Evolutionary conservation across 2,329 filamentous ascomycete species (phyloP).

Genomic region (Pyrenochaeta sp.): DNA sequence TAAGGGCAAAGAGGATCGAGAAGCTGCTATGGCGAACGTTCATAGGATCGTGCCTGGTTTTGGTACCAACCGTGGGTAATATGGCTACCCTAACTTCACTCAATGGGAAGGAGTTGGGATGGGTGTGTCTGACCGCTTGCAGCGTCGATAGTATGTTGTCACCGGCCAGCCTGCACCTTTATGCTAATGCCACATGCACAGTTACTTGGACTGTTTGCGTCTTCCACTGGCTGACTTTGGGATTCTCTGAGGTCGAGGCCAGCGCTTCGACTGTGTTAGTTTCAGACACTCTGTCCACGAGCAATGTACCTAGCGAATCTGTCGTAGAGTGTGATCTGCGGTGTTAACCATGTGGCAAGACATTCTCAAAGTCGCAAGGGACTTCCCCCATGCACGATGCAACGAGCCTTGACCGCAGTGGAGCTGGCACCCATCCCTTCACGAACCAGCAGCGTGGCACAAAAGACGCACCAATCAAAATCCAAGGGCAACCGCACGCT

Average conservation of each 20-base stretch:
- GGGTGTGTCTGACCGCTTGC: conserved; percentile 51
- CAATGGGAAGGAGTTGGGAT: conserved; percentile 48
- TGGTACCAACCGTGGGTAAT: conserved; percentile 52
- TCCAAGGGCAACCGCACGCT: background rate
- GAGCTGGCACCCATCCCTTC: background rate
- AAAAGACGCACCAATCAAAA: background rate
- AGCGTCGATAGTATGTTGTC: conserved; percentile 49
- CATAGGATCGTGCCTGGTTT: conserved; percentile 46
- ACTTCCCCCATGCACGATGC: background rate
- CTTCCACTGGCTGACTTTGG: conserved; percentile 48
- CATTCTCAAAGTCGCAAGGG: background rate
- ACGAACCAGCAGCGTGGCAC: background rate
- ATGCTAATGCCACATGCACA: conserved; percentile 14
- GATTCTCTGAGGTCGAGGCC: conserved; percentile 31
- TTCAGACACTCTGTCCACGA: conserved; percentile 6
- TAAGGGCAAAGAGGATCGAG: conserved; percentile 32
- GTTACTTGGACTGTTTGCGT: conserved; percentile 47
- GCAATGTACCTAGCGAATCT: conserved; percentile 4
- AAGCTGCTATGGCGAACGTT: conserved; percentile 40
- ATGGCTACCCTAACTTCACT: conserved; percentile 41
- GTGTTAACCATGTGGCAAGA: background rate
- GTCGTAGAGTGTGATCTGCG: background rate
- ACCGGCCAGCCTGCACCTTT: background rate
- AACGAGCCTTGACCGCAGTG: background rate
- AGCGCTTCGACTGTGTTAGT: conserved; percentile 19